Evolutionary conservation across 1,139 yeast genomes (phyloP), one percentile per base, ranked within the genome.

Genomic region (Kluyveromyces marxianus): DNA sequence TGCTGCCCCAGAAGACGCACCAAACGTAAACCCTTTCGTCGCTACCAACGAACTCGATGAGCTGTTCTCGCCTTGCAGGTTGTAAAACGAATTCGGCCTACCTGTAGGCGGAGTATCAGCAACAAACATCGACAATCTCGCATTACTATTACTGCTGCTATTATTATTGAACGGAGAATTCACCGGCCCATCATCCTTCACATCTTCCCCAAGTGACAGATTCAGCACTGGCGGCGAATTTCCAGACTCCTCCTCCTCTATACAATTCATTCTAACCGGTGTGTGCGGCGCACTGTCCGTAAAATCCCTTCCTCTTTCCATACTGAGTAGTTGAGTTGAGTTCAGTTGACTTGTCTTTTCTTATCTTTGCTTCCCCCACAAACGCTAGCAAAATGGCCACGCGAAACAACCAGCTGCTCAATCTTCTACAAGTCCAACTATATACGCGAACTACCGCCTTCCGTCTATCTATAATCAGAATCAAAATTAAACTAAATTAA

Each of bases 31-130:
- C 2, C 60, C 44, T 4, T 61, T 54, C 37, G 61, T 62, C 43
- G 57, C 57, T n/a, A 62, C 57, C 31, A 62, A 37, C 44, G 65
- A 60, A n/a, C 65, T 59, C 41, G 65, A 60, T 7, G 67, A 62
- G 37, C 58, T 55, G 46, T 60, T 62, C 4, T 54, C 62, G 31
- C 57, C 65, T 21, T 52, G 49, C 10, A 50, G 43, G 1, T 62
- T 52, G 42, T 61, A 62, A 35, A 61, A 51, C 8, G 58, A 49
- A 10, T 54, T 49, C 28, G 47, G 47, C 29, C 46, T 31, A 26
- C 47, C 24, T 26, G 14, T 30, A 8, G 41, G 44, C 3, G 48
- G 47, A 2, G 46, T 44, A 7, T 29, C 41, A 3, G 27, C 21
- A n/a, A 10, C 24, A n/a, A 35, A 25, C 8, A 35, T n/a, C 37